A percentile compares a stretch with the other conserved stretches of the same genome.
Conservation (phyloP, 768 basidiomycete genomes). For the Nidularia pulvinata region DNA sequence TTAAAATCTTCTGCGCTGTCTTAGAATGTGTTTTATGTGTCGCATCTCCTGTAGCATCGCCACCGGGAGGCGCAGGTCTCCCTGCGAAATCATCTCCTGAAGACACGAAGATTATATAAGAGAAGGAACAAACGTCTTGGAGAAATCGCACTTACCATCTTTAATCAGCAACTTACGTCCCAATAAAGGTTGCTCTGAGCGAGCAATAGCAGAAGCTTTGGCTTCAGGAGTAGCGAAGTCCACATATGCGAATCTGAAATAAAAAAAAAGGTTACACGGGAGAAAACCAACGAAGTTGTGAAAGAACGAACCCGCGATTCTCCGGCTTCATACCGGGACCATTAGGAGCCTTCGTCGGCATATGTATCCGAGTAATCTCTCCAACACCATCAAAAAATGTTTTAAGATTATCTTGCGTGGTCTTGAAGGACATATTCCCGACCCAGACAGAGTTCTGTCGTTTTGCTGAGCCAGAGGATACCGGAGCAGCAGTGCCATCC, state of each 20-base stretch:
- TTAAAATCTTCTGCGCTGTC: slow-evolving; percentile 76
- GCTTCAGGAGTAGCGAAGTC: slow-evolving; percentile 84
- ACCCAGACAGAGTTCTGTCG: slow-evolving; percentile 94
- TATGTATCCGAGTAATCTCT: slow-evolving; percentile 78
- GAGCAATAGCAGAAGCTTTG: slow-evolving; percentile 71
- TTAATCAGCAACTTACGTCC: slow-evolving; percentile 93
- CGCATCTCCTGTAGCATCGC: slow-evolving; percentile 28
- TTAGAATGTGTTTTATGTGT: slow-evolving; percentile 51
- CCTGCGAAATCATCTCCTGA: slow-evolving; percentile 77
- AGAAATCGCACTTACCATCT: slow-evolving; percentile 60
- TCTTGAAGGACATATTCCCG: slow-evolving; percentile 92
- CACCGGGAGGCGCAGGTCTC: slow-evolving; percentile 50
- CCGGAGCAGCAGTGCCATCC: slow-evolving; percentile 26
- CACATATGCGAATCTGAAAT: slow-evolving; percentile 88
- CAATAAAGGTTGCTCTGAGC: slow-evolving; percentile 81
- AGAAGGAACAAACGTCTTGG: neutral
- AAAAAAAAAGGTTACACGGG: neutral
- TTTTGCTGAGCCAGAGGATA: slow-evolving; percentile 33
- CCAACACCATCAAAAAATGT: slow-evolving; percentile 71
- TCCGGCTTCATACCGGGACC: slow-evolving; percentile 53
- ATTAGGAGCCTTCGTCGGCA: slow-evolving; percentile 73
- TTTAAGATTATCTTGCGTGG: slow-evolving; percentile 71
- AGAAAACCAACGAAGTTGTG: slow-evolving; percentile 8
- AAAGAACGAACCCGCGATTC: slow-evolving; percentile 71
- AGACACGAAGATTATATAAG: neutral